Base-by-base conservation (phyloP, 108 stramenopile species). In the Craspedostauros australis region DNA sequence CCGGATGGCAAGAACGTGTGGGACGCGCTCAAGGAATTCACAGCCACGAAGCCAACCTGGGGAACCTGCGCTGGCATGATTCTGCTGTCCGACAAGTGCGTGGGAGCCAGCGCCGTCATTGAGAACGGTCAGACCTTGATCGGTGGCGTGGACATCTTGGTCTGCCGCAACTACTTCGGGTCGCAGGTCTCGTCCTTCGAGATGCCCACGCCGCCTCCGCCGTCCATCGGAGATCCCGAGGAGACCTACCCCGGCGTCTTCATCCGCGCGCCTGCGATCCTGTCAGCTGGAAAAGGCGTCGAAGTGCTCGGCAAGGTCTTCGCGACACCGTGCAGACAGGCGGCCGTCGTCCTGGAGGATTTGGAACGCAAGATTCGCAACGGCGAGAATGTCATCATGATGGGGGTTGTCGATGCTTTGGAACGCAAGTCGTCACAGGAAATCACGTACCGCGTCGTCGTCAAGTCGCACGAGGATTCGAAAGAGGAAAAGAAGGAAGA, bases 21-120 rank as follows among this genome's bases (percentile, higher is more conserved):
- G 84, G 76, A 76, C 15, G 77, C 73, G 5, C 50, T 98, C 7
- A 60, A 79, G 46, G 58, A 77, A 31, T 96, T 91, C 62, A 60
- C 46, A 4, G 70, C 57, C 25, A 49, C 39, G 8, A 87, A 84
- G 40, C 97, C 96, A 16, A 83, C 89, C 0, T 99, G 96, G 96
- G 98, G 98, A 26, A 99, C 98, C 1, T 99, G 98, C 54, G 98
- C 98, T 1, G 98, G 98, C 26, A 95, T 99, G 96, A 96, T 99
- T 55, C 60, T 99, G 28, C 73, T 99, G 43, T 89, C 95, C 5
- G 87, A 98, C 60, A 57, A 77, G 50, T 95, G 94, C 50, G 83
- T 95, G 25, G 94, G 94, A 25, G 76, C 83, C 0, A 72, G 66
- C 55, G 88, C 88, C 18, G 90, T 91, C 1, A 90, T 90, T 62